A percentile compares a stretch with the other conserved stretches of the same genome.
Evolutionary conservation across 2,329 filamentous ascomycete species (phyloP).

Genomic region (Incumbomyces delicatus): DNA sequence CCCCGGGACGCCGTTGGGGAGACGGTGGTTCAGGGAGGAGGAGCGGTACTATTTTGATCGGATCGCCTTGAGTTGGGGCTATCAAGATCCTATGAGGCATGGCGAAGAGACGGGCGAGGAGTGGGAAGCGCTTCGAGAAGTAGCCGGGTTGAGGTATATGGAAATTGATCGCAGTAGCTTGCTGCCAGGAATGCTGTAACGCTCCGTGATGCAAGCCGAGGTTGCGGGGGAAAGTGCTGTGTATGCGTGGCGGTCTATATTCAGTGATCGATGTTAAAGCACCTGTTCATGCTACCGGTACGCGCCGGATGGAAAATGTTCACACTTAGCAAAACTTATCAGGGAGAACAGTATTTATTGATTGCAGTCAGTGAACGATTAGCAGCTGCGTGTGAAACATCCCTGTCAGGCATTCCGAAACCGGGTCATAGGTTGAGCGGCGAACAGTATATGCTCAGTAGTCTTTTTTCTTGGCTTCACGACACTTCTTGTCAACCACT

Average conservation of each 20-base stretch:
- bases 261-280: too few species aligned
- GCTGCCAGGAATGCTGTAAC: slow-evolving; percentile 81
- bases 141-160: slow-evolving; percentile 75
- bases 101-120: slow-evolving; percentile 87
- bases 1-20: slow-evolving; percentile 65
- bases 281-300: too few species aligned
- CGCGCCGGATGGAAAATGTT: too few species aligned
- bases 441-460: slow-evolving; percentile 2
- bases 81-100: slow-evolving; percentile 65
- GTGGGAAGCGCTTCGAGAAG: slow-evolving; percentile 78
- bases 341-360: too few species aligned
- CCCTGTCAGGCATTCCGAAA: slow-evolving; percentile 1
- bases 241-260: too few species aligned
- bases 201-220: too few species aligned
- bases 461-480: background rate
- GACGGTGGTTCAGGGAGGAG: slow-evolving; percentile 81
- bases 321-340: too few species aligned
- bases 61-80: slow-evolving; percentile 84
- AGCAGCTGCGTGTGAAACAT: background rate
- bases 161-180: slow-evolving; percentile 78
- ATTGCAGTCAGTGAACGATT: background rate
- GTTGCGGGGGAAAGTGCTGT: too few species aligned
- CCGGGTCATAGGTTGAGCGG: slow-evolving; percentile 6
- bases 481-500: background rate
- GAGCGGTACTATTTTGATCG: slow-evolving; percentile 79